Evolutionary conservation across 2,329 filamentous ascomycete genomes (phyloP).

Genomic region (Claviceps sorghi): DNA sequence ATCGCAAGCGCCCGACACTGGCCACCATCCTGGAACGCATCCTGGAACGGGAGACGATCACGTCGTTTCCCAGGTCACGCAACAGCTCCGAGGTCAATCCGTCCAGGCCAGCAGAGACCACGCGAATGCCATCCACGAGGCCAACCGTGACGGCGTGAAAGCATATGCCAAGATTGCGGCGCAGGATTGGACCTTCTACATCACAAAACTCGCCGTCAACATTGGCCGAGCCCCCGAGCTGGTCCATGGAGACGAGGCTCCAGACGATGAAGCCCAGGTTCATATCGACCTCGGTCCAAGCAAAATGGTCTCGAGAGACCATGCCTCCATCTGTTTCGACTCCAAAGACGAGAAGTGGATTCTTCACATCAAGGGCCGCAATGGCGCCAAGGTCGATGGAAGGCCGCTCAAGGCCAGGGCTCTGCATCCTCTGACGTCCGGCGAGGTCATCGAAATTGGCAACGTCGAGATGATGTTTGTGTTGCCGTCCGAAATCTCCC

Average conservation of each 20-base stretch:
- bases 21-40: conserved; percentile 22
- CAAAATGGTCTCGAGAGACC: conserved; percentile 66
- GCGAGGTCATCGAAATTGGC: conserved; percentile 81
- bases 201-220: conserved; percentile 58
- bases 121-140: conserved; percentile 48
- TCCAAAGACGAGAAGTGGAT: conserved; percentile 60
- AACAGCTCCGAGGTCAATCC: conserved; percentile 32
- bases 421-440: conserved; percentile 57
- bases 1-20: conserved; percentile 23
- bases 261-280: conserved; percentile 38
- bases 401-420: conserved; percentile 51
- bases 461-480: conserved; percentile 98
- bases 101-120: conserved; percentile 49
- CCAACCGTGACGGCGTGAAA: conserved; percentile 46
- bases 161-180: conserved; percentile 75
- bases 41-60: conserved; percentile 38
- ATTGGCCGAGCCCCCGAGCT: conserved; percentile 57
- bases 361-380: conserved; percentile 76
- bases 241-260: conserved; percentile 22
- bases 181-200: conserved; percentile 72
- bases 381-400: conserved; percentile 77
- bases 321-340: conserved; percentile 63
- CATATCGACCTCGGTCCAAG: conserved; percentile 82
- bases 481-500: conserved; percentile 57
- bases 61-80: conserved; percentile 40